Evolutionary conservation across 495 filamentous ascomycete genomes (phyloP), one percentile per base, ranked within the genome.

Genomic region (Talaromyces stipitatus): DNA sequence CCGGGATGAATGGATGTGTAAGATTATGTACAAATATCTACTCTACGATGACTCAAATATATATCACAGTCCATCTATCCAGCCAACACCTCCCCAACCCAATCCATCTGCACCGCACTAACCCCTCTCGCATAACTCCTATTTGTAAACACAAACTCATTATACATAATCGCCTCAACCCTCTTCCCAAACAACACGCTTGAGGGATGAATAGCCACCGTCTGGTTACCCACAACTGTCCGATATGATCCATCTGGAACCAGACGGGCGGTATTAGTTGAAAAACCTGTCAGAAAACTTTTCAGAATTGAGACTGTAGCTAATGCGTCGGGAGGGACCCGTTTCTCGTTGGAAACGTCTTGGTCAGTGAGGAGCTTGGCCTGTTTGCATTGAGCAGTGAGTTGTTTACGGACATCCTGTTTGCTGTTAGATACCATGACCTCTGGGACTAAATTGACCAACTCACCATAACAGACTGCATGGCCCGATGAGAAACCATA

Each of bases 141-240:
- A 52, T 86, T 89, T 7, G 95, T 99, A 67, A 88, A 97, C 2
- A 99, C 92, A 70, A 94, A 91, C 68, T 99, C 92, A 61, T 92
- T 82, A 64, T 92, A 99, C 84, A 97, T 85, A 62, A 99, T 94
- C 0, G 90, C 92, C 76, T 97, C 92, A 56, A 86, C 81, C 70
- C 92, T 96, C 71, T 85, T 83, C 8, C 92, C 90, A 64, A 89
- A 89, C 4, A 99, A 66, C 2, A 88, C 86, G 64, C 90, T 95
- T 0, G 84, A 85, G 0, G 95, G 95, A 66, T 99, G 95, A 24
- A 99, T 89, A 0, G 88, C 83, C 8, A 99, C 90, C 0, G 81
- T 82, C 55, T 97, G 89, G 58, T 91, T 90, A 2, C 91, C 91
- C 2, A 89, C 73, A 0, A 91, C 73, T 0, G 92, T 97, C 36